A percentile compares a stretch with the other conserved stretches of the same genome.
phyloP scores from a whole-genome alignment of 2,329 filamentous ascomycete species.

The Epichloe sp. region DNA sequence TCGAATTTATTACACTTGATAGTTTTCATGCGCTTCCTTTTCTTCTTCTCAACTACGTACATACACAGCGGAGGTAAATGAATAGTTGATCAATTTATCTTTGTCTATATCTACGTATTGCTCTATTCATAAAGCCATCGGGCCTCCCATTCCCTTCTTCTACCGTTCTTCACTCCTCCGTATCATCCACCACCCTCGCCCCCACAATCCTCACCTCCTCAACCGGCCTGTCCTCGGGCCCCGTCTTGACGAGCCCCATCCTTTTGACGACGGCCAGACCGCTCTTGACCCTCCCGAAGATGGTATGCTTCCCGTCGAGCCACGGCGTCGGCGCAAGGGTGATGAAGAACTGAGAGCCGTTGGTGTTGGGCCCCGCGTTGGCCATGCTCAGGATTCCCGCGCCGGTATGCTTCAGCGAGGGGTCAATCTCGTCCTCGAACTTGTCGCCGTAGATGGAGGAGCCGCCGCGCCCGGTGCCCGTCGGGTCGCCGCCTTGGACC shows the following conservation, averaged over 20 bases:
- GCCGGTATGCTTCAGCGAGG: conserved; percentile 74
- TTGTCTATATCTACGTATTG: no score
- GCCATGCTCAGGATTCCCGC: conserved; percentile 95
- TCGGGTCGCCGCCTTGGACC: conserved; percentile 90
- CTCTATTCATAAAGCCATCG: no score
- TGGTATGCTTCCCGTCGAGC: conserved; percentile 94
- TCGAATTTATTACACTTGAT: not conserved
- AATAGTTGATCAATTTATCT: no score
- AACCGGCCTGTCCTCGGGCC: conserved; percentile 62
- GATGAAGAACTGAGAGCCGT: conserved; percentile 92
- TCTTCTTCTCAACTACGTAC: not conserved
- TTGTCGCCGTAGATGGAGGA: conserved; percentile 82
- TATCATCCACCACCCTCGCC: conserved; percentile 54
- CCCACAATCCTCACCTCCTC: conserved; percentile 71
- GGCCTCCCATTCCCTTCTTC: not conserved
- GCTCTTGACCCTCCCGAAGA: conserved; percentile 80
- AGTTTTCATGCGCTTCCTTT: not conserved
- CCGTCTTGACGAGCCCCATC: conserved; percentile 80
- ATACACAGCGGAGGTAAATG: not conserved
- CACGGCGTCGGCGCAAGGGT: conserved; percentile 89
- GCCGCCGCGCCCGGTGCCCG: conserved; percentile 83
- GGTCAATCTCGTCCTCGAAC: conserved; percentile 82
- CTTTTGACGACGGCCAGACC: conserved; percentile 76
- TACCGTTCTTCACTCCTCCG: conserved; percentile 7
- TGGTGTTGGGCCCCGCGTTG: conserved; percentile 84